A percentile compares a stretch with the other conserved stretches of the same genome.
These are phyloP conservation scores for Striga asiatica DNA, from an alignment of 257 asterid genomes.

Conservation along the genomic window DNA sequence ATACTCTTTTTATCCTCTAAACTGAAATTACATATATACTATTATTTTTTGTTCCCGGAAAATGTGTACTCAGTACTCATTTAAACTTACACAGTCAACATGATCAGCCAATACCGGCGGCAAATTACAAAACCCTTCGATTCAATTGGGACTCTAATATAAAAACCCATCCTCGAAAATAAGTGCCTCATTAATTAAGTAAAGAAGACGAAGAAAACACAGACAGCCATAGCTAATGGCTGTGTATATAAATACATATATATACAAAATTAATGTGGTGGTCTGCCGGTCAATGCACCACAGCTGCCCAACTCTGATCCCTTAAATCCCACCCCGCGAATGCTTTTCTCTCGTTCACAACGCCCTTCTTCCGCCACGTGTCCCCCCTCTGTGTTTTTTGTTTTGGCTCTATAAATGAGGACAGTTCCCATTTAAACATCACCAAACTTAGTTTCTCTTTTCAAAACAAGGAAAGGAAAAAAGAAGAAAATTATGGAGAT, in stretches of 20 bases:
- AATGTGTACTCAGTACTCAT: too few relatives aligned
- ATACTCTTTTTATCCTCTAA: too few relatives aligned
- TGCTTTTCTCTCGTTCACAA: slow-evolving; percentile 46
- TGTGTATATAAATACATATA: too few relatives aligned
- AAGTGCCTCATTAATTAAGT: too few relatives aligned
- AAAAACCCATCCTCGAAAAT: too few relatives aligned
- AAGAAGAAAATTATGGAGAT: slow-evolving; percentile 45
- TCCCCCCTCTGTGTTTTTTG: background rate
- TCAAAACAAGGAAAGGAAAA: background rate
- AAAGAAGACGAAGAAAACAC: background rate
- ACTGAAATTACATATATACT: too few relatives aligned
- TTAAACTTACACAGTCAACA: too few relatives aligned
- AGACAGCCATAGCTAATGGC: too few relatives aligned
- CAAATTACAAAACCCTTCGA: too few relatives aligned
- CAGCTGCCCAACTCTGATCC: background rate
- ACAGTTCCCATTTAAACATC: slow-evolving; percentile 21
- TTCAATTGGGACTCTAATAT: too few relatives aligned
- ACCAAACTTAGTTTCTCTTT: background rate
- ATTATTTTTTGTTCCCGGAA: too few relatives aligned
- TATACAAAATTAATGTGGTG: background rate
- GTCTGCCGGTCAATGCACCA: background rate
- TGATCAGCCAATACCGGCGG: too few relatives aligned
- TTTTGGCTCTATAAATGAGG: slow-evolving; percentile 24
- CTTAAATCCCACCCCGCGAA: slow-evolving; percentile 39
- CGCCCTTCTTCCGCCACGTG: slow-evolving; percentile 77